Conservation (phyloP, 331 rosid genomes). For the Malus hybrid region DNA sequence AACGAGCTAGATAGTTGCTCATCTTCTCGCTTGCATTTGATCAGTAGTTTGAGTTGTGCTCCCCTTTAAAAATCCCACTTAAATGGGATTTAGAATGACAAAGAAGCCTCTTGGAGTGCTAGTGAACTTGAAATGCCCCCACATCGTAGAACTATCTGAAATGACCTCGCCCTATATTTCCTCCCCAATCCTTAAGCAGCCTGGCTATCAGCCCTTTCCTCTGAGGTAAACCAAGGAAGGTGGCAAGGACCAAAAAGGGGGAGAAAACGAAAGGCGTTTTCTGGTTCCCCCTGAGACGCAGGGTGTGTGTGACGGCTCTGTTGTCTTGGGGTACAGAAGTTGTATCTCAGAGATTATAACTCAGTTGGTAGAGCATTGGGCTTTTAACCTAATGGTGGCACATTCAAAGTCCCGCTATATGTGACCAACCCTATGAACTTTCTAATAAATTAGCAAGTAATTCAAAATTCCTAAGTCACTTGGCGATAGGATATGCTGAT, state of each 20-base stretch:
- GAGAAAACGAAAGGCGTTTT: no score
- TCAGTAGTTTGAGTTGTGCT: background rate
- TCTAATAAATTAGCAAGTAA: background rate
- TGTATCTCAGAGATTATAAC: no score
- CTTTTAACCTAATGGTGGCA: no score
- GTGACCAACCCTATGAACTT: background rate
- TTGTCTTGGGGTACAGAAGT: no score
- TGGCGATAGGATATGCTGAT: background rate
- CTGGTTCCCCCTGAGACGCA: no score
- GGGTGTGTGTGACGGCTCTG: no score
- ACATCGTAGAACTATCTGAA: background rate
- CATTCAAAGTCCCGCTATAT: no score
- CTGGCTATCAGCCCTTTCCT: background rate
- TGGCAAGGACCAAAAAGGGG: no score
- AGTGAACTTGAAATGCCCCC: background rate
- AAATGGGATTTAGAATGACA: background rate
- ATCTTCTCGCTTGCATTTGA: background rate
- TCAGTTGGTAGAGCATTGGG: no score
- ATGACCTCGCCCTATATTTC: background rate
- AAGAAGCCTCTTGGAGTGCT: background rate
- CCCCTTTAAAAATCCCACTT: no score
- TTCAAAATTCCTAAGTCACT: background rate
- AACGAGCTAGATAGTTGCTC: background rate
- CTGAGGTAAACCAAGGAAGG: background rate
- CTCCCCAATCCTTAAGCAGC: background rate